Conservation (phyloP, 768 basidiomycete species). For the Trichaptum fuscoviolaceum region DNA sequence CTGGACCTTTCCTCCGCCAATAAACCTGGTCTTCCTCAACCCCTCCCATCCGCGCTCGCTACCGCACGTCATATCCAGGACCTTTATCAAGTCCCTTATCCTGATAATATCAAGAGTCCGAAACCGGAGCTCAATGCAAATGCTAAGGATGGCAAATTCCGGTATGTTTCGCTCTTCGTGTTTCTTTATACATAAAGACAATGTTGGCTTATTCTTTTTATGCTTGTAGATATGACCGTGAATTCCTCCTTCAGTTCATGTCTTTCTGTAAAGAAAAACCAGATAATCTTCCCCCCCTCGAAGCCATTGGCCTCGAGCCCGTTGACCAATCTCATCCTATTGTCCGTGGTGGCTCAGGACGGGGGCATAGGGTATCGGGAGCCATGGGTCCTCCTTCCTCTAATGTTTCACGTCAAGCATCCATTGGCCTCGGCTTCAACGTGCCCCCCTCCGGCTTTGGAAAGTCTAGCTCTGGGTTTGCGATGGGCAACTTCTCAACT, state of each 20-base stretch:
- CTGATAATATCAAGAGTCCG: slow-evolving; percentile 78
- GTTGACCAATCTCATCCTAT: slow-evolving; percentile 48
- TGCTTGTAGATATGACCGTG: slow-evolving; percentile 79
- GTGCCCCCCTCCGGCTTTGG: slow-evolving; percentile 20
- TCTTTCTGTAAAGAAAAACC: slow-evolving; percentile 92
- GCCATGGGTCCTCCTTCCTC: slow-evolving; percentile 34
- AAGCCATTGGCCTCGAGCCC: slow-evolving; percentile 87
- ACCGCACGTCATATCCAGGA: slow-evolving; percentile 85
- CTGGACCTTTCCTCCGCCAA: slow-evolving; percentile 61
- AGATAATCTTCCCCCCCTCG: slow-evolving; percentile 80
- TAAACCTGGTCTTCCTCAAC: slow-evolving; percentile 33
- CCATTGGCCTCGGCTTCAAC: slow-evolving; percentile 42
- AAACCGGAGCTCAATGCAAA: slow-evolving; percentile 78
- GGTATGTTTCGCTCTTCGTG: slow-evolving; percentile 36
- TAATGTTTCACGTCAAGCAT: slow-evolving; percentile 35
- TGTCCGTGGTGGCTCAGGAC: slow-evolving; percentile 60
- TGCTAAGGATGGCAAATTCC: slow-evolving; percentile 84
- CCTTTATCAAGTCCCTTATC: slow-evolving; percentile 71
- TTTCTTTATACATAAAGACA: slow-evolving; percentile 4
- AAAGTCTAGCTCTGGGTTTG: slow-evolving; percentile 32
- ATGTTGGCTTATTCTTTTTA: slow-evolving; percentile 6
- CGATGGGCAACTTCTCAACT: slow-evolving; percentile 69
- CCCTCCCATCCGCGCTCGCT: slow-evolving; percentile 63
- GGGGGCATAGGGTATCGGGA: slow-evolving; percentile 45
- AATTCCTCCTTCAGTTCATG: slow-evolving; percentile 98